These are phyloP conservation scores for Xylaria sp. DNA, from an alignment of 2,329 filamentous ascomycete genomes.

Conservation along the genomic window DNA sequence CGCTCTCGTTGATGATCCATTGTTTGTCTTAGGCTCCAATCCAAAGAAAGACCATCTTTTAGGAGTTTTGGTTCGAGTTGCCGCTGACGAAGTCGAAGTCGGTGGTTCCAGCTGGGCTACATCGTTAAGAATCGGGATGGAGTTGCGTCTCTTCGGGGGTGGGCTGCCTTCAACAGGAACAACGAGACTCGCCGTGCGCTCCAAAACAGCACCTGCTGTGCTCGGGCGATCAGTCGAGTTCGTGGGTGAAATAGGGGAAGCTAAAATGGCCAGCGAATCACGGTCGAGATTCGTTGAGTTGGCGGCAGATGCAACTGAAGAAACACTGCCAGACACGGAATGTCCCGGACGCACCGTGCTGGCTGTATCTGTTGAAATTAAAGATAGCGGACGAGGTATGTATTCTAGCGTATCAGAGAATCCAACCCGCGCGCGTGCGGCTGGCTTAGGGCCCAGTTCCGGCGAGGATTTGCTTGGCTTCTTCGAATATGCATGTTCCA, in stretches of 20 bases:
- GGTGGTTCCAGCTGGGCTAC: constrained; percentile 35
- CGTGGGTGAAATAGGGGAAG: constrained; percentile 38
- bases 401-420: constrained; percentile 83
- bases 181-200: constrained; percentile 40
- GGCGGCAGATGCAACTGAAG: constrained; percentile 63
- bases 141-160: constrained; percentile 51
- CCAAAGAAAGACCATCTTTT: constrained; percentile 60
- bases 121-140: constrained; percentile 50
- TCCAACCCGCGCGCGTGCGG: constrained; percentile 62
- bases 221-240: constrained; percentile 54
- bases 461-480: constrained; percentile 26
- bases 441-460: constrained; percentile 26
- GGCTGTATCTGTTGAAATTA: constrained; percentile 78
- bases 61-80: constrained; percentile 46
- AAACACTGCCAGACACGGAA: constrained; percentile 72
- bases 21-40: constrained; percentile 49
- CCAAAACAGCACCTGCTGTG: constrained; percentile 66
- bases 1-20: constrained; percentile 43
- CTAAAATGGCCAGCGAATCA: constrained; percentile 35
- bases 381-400: constrained; percentile 74
- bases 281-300: constrained; percentile 40
- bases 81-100: constrained; percentile 26
- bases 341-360: constrained; percentile 68
- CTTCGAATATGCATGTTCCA: constrained; percentile 13
- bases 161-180: constrained; percentile 30